Base-by-base conservation (phyloP, 768 basidiomycete genomes). In the Collybiopsis luxurians region DNA sequence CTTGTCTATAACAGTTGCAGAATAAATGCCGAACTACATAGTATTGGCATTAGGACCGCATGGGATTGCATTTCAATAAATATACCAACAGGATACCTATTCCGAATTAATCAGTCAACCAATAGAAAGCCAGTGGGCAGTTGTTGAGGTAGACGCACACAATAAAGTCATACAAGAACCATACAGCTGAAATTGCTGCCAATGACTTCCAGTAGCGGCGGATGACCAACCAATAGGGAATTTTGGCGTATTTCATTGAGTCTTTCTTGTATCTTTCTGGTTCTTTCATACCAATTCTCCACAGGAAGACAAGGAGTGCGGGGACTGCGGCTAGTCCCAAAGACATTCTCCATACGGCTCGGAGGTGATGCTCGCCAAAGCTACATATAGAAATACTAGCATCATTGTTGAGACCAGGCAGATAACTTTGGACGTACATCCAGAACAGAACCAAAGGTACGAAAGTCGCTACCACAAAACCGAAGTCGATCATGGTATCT, bases 131-230 rank as follows among this genome's bases (percentile, higher is more conserved):
- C n/a, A n/a, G n/a, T n/a, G 24, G 28, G 27, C 30, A 49, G 34
- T 59, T 36, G 15, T 28, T 24, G 53, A 9, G 49, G 9, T 48
- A n/a, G 79, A 34, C 79, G 58, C 72, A 88, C 81, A 76, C 77
- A 70, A 92, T 90, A 67, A 92, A 86, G 65, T 92, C 89, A 65
- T 92, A 92, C 38, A 92, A 74, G 70, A 91, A 91, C 93, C 94
- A 96, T 28, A 85, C 81, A 28, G 89, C 64, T 2, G 85, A 89
- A 51, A 97, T 82, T 1, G 90, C 93, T 2, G 79, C 65, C 24
- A 96, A 70, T 15, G 80, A 79, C 38, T 77, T 69, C 76, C 95
- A 90, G 67, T 98, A 98, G 43, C 90, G 84, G 64, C 79, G 86
- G 39, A 96, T 59, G 61, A 95, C 76, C 24, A 97, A 79, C 67